Base-by-base conservation (phyloP, 2,329 filamentous ascomycete species). In the Didymella segeticola region DNA sequence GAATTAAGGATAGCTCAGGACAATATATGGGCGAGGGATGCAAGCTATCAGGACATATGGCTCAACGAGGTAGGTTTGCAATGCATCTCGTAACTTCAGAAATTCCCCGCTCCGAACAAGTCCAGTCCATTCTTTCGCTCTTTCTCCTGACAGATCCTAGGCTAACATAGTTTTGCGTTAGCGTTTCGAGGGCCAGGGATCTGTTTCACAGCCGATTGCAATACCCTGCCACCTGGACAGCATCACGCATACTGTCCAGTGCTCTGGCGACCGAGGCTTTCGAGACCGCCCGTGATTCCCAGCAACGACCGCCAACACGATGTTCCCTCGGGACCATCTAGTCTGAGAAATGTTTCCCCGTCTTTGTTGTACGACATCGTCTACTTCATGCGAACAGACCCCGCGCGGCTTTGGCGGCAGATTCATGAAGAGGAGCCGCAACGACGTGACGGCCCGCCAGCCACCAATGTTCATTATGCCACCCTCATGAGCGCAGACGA, bases 171-270 rank as follows among this genome's bases (percentile, higher is more conserved):
- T 11, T 12, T 22, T 7, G 19, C 20, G 4, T 14, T 5, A 41
- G 27, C 8, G 26, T 4, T 2, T 19, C 22, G 2, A 8, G 2
- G 12, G 7, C 46, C 0, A 7, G 2, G 11, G 4, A 10, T 25
- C 1, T 52, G 48, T 15, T 52, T 41, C 14, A 52, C 42, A 6
- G 48, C 48, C 29, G 36, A 30, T 23, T 52, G 48, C 22, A 14
- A 41, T 9, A 11, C 9, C 11, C 19, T 52, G 10, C 42, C 34
- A 14, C 15, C 3, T 15, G 48, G 48, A 10, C 20, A n/a, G 2
- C 48, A 52, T 11, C 23, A 17, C 2, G 3, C 17, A 2, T 25
- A 29, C 14, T 52, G 48, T 39, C 29, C 34, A 2, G n/a, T 10
- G 9, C 30, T 27, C 14, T 30, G 22, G 12, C 15, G 5, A 9